Conservation (phyloP, 805 yeast genomes). For the Myxozyma melibiosi region DNA sequence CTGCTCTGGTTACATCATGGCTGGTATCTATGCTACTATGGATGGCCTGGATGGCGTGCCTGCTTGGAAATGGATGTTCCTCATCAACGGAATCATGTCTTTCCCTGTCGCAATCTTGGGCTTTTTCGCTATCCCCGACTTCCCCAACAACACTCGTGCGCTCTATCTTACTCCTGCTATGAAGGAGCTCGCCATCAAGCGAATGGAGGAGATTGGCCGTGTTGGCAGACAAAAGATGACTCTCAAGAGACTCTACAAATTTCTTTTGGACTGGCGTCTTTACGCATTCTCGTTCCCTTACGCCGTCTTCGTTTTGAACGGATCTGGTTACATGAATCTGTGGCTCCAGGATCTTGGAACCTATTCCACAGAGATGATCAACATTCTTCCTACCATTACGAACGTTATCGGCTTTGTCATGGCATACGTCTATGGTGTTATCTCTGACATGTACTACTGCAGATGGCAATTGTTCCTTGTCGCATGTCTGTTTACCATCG, state of each 20-base stretch:
- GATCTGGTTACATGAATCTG: slow-evolving; percentile 37
- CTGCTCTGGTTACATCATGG: slow-evolving; percentile 64
- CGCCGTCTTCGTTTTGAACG: slow-evolving; percentile 1
- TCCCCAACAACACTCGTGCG: slow-evolving; percentile 44
- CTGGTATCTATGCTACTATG: slow-evolving; percentile 54
- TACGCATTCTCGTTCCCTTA: slow-evolving; percentile 1
- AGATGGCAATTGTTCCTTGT: slow-evolving; percentile 53
- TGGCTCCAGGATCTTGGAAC: slow-evolving; percentile 38
- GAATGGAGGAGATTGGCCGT: slow-evolving; percentile 22
- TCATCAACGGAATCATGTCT: slow-evolving; percentile 64
- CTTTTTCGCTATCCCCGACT: slow-evolving; percentile 54
- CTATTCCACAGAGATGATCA: slow-evolving; percentile 36
- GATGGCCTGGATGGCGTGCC: slow-evolving; percentile 56
- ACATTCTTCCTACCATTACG: slow-evolving; percentile 43
- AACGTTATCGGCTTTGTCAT: slow-evolving; percentile 39
- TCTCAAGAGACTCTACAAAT: slow-evolving; percentile 5
- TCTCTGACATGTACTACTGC: slow-evolving; percentile 42
- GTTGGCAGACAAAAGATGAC: slow-evolving; percentile 18
- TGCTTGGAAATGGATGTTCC: slow-evolving; percentile 76
- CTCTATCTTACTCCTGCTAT: slow-evolving; percentile 14
- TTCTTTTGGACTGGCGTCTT: slow-evolving; percentile 12
- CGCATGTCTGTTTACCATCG: slow-evolving; percentile 47
- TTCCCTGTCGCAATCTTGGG: slow-evolving; percentile 54
- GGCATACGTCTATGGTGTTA: slow-evolving; percentile 38
- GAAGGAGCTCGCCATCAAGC: slow-evolving; percentile 12